phyloP scores from a whole-genome alignment of 1,139 yeast species.

The Fermentozyma sake region DNA sequence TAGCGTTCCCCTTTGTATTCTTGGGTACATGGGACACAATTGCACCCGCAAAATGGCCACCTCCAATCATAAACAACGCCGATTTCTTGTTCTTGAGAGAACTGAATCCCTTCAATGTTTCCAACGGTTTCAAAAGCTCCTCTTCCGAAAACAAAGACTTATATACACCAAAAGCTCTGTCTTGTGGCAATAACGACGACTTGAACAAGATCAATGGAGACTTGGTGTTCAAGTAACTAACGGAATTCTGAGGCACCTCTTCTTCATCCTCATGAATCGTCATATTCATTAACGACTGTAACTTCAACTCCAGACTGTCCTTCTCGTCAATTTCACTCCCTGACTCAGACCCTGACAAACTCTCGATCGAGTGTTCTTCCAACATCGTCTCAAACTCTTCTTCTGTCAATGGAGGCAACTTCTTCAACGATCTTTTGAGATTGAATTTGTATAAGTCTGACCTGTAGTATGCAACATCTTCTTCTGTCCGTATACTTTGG shows the following conservation, averaged over 20 bases:
- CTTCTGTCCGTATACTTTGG: not conserved
- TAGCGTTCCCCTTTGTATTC: constrained; percentile 50
- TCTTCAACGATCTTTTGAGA: constrained; percentile 47
- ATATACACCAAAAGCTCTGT: constrained; percentile 61
- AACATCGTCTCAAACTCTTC: constrained; percentile 55
- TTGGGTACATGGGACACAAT: constrained; percentile 70
- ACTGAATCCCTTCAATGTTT: constrained; percentile 32
- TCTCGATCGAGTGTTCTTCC: constrained; percentile 49
- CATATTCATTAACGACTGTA: constrained; percentile 34
- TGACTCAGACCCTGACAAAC: constrained; percentile 56
- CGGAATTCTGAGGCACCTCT: constrained; percentile 25
- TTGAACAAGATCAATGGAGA: constrained; percentile 60
- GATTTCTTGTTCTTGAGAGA: constrained; percentile 34
- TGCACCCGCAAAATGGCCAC: constrained; percentile 98
- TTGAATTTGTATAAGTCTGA: constrained; percentile 62
- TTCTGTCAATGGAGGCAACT: constrained; percentile 47
- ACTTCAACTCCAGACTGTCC: constrained; percentile 10
- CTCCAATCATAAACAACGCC: constrained; percentile 90
- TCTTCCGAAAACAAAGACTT: constrained; percentile 54
- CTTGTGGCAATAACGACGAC: constrained; percentile 39
- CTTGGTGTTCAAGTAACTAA: constrained; percentile 56
- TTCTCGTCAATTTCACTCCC: constrained; percentile 24
- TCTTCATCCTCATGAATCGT: constrained; percentile 16
- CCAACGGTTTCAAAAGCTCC: constrained; percentile 35
- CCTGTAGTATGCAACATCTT: constrained; percentile 36